phyloP scores from a whole-genome alignment of 805 yeast genomes.

The Kodamaea kaohsiungensis region DNA sequence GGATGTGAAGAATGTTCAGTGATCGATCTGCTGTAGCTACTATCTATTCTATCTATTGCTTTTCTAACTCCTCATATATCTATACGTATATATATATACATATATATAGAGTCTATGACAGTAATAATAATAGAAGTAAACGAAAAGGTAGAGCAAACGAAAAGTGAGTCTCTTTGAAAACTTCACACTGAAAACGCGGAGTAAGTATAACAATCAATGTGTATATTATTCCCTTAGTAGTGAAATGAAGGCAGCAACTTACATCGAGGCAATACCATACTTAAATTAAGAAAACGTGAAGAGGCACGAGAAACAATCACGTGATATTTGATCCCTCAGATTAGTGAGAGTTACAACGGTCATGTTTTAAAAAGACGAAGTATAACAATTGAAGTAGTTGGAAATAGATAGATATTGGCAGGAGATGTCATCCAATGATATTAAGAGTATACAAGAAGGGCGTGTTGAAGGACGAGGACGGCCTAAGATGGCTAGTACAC shows the following conservation, averaged over 20 bases:
- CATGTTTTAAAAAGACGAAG: not conserved
- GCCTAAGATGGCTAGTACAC: conserved; percentile 7
- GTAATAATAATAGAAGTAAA: no score
- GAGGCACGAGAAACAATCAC: not conserved
- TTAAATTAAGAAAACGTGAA: not conserved
- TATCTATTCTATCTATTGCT: no score
- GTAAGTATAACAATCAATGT: not conserved
- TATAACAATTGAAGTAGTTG: not conserved
- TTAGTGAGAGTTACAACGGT: not conserved
- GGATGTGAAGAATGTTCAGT: no score
- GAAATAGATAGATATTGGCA: not conserved
- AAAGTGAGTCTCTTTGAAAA: no score
- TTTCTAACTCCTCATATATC: no score
- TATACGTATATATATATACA: no score
- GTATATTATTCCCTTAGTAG: not conserved
- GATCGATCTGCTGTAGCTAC: no score
- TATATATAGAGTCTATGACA: no score
- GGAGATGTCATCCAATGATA: conserved; percentile 2
- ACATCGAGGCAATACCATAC: not conserved
- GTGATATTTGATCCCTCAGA: not conserved
- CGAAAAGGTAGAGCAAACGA: no score
- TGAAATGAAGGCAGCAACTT: not conserved
- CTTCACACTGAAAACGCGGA: not conserved
- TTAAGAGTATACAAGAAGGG: conserved; percentile 2
- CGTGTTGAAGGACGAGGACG: conserved; percentile 14